phyloP scores from a whole-genome alignment of 2,329 filamentous ascomycete genomes.

The Canariomyces notabilis region DNA sequence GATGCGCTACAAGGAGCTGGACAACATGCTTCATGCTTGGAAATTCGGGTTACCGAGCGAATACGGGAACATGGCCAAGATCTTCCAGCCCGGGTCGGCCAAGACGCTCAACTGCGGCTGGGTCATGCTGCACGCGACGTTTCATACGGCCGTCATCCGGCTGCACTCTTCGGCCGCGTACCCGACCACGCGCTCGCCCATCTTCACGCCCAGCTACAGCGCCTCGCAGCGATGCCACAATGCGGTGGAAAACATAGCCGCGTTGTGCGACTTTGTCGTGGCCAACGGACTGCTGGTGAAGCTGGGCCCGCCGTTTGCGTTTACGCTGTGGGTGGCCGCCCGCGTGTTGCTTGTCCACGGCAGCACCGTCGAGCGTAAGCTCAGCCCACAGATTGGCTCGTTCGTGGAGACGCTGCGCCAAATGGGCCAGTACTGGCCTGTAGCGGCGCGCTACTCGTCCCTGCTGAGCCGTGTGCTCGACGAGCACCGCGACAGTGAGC shows the following conservation, averaged over 20 bases:
- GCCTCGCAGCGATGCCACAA: constrained; percentile 77
- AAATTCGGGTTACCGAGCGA: constrained; percentile 77
- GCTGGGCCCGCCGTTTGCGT: constrained; percentile 85
- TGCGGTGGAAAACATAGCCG: constrained; percentile 77
- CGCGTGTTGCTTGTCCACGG: constrained; percentile 83
- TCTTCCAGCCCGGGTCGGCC: constrained; percentile 64
- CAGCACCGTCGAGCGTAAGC: constrained; percentile 78
- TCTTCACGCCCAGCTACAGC: constrained; percentile 84
- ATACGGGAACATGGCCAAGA: constrained; percentile 75
- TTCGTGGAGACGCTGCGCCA: constrained; percentile 77
- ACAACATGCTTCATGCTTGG: constrained; percentile 74
- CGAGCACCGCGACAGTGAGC: constrained; percentile 75
- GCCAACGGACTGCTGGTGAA: constrained; percentile 70
- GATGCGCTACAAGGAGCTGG: constrained; percentile 76
- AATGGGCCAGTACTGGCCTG: constrained; percentile 80
- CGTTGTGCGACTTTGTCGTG: constrained; percentile 72
- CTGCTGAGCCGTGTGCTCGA: constrained; percentile 79
- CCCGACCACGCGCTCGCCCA: constrained; percentile 79
- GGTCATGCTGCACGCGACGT: constrained; percentile 88
- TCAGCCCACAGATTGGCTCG: constrained; percentile 73
- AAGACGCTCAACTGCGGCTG: constrained; percentile 74
- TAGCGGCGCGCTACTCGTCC: constrained; percentile 74
- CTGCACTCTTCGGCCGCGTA: constrained; percentile 90
- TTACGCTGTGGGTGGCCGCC: constrained; percentile 87
- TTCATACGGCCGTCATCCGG: constrained; percentile 83